These are phyloP conservation scores for Epichloe amarillans DNA, from an alignment of 2,329 filamentous ascomycete genomes.

Conservation along the genomic window DNA sequence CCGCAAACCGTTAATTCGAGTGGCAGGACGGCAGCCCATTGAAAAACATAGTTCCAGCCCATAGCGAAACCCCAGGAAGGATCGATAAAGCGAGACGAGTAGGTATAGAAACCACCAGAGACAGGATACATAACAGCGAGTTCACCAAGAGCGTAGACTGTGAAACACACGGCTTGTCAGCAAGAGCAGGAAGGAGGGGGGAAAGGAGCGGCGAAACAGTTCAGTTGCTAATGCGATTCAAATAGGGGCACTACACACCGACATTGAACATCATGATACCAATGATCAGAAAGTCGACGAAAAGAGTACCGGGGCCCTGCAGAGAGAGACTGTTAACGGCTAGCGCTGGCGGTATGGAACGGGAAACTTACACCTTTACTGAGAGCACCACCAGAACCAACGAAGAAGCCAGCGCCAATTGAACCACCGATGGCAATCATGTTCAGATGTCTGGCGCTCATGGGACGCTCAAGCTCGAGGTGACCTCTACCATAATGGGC, in stretches of 20 bases:
- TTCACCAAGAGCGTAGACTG: constrained; percentile 43
- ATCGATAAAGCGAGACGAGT: constrained; percentile 45
- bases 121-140: constrained; percentile 44
- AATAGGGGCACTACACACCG: background rate
- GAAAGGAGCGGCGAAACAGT: background rate
- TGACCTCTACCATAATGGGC: constrained; percentile 19
- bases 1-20: constrained; percentile 35
- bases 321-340: constrained; percentile 27
- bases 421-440: constrained; percentile 51
- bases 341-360: constrained; percentile 25
- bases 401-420: constrained; percentile 51
- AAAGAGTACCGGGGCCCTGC: constrained; percentile 5
- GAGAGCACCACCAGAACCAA: constrained; percentile 42
- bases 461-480: constrained; percentile 27
- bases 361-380: constrained; percentile 29
- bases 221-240: background rate
- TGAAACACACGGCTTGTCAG: background rate
- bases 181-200: background rate
- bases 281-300: constrained; percentile 6
- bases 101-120: constrained; percentile 46
- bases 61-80: constrained; percentile 43
- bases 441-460: constrained; percentile 43
- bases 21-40: constrained; percentile 34
- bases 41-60: constrained; percentile 36
- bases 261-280: constrained; percentile 9